phyloP scores from a whole-genome alignment of 495 filamentous ascomycete genomes.

The Penicillium desertorum region DNA sequence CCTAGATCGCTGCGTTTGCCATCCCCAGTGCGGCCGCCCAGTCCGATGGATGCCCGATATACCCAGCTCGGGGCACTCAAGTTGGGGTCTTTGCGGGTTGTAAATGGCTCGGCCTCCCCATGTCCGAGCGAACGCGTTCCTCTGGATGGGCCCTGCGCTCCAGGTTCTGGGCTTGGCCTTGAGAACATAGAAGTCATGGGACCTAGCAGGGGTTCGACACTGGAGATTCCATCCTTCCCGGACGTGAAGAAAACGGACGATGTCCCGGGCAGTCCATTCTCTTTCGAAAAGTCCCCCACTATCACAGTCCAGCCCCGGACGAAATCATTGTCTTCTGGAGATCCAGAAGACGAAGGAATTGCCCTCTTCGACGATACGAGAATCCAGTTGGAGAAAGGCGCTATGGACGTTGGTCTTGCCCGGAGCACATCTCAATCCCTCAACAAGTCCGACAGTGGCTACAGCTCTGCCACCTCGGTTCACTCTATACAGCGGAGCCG shows the following conservation, averaged over 20 bases:
- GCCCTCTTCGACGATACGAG: slow-evolving; percentile 24
- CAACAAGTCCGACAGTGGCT: slow-evolving; percentile 44
- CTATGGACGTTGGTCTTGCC: slow-evolving; percentile 7
- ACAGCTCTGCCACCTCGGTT: slow-evolving; percentile 42
- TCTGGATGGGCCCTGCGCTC: slow-evolving; percentile 15
- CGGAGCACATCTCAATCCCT: slow-evolving; percentile 29
- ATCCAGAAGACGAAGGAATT: slow-evolving; percentile 36
- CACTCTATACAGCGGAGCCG: slow-evolving; percentile 31
- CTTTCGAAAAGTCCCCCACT: slow-evolving; percentile 39
- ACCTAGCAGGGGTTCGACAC: slow-evolving; percentile 8
- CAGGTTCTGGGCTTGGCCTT: slow-evolving; percentile 18
- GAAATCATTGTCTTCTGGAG: slow-evolving; percentile 15
- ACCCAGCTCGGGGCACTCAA: slow-evolving; percentile 52
- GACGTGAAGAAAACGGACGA: slow-evolving; percentile 28
- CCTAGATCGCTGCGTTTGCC: slow-evolving; percentile 5
- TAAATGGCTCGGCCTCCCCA: slow-evolving; percentile 48
- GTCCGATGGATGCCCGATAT: slow-evolving; percentile 46
- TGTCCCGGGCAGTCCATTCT: slow-evolving; percentile 38
- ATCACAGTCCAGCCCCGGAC: slow-evolving; percentile 9
- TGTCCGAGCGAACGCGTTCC: slow-evolving; percentile 40
- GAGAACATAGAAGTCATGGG: slow-evolving; percentile 15
- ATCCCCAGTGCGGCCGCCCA: slow-evolving; percentile 32
- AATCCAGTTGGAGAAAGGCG: slow-evolving; percentile 16
- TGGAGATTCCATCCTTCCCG: slow-evolving; percentile 24
- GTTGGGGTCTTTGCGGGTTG: slow-evolving; percentile 50